Evolutionary conservation across 2,329 filamentous ascomycete genomes (phyloP).

Genomic region (Exophiala xenobiotica): DNA sequence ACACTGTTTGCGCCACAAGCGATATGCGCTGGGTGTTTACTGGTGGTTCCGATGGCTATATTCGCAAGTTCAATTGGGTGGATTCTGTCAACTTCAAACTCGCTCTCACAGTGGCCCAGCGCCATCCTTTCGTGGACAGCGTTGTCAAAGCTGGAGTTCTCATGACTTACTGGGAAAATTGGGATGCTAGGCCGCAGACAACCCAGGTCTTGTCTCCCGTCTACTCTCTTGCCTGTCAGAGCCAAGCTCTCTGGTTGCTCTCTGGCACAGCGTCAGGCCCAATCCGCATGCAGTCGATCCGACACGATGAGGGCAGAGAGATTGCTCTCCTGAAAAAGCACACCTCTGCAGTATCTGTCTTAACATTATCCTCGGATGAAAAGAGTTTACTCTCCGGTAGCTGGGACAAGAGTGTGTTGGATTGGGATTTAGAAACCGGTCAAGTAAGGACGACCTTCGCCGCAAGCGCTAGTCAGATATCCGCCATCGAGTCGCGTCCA

Average conservation of each 20-base stretch:
- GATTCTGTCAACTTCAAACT: conserved; percentile 94
- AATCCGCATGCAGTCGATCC: conserved; percentile 89
- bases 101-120: conserved; percentile 88
- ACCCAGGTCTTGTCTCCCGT: conserved; percentile 64
- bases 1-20: conserved; percentile 84
- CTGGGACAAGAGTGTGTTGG: conserved; percentile 92
- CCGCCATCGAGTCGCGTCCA: conserved; percentile 80
- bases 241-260: conserved; percentile 84
- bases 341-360: conserved; percentile 85
- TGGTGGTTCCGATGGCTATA: conserved; percentile 90
- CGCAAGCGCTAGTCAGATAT: conserved; percentile 78
- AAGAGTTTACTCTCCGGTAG: conserved; percentile 84
- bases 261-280: conserved; percentile 86
- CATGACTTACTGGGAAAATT: conserved; percentile 98
- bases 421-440: conserved; percentile 93
- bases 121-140: conserved; percentile 95
- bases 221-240: conserved; percentile 89
- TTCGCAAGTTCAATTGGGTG: conserved; percentile 93
- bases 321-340: conserved; percentile 80
- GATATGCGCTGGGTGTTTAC: conserved; percentile 95
- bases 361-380: conserved; percentile 81
- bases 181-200: conserved; percentile 60
- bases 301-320: conserved; percentile 90
- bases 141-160: conserved; percentile 93
- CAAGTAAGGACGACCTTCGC: conserved; percentile 72